Base-by-base conservation (phyloP, 805 yeast species). In the Starmerella cellae region DNA sequence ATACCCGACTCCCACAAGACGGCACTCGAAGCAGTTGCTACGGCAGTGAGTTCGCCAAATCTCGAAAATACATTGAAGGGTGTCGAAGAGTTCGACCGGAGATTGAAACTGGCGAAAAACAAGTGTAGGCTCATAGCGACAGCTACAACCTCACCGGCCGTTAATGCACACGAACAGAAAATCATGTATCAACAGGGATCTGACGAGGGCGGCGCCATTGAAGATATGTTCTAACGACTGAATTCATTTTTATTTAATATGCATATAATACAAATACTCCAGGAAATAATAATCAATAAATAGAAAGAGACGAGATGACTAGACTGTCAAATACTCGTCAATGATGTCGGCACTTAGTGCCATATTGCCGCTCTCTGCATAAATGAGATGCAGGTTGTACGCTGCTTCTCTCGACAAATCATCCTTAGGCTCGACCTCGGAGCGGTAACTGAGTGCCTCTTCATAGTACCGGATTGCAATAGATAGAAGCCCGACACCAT, bases 381-480 rank as follows among this genome's bases (percentile, higher is more conserved):
- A 88, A 20, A 88, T 79, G 53, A 79, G 67, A 26, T 77, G 69
- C 51, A 85, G 63, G 55, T 88, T 88, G 56, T 87, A 84, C 1
- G 96, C 96, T 0, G 95, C 82, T 49, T 83, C 94, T 50, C 65
- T 62, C 59, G 70, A 75, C 46, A 87, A 55, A 57, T 79, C 82
- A 38, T 70, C 74, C 38, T 73, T 77, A 4, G 38, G 29, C 5
- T 16, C 38, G 2, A 39, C 38, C 21, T 20, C 5, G 21, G 26
- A 14, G 16, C 38, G 3, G 13, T 57, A 58, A n/a, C 70, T 69
- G 8, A 56, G 50, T 2, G 82, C 95, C 42, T 68, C 70, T 33
- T 79, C 72, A 57, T 91, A 91, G 54, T 77, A 83, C 18, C 63
- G 66, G 5, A 79, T 67, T 0, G 98, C 97, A 23, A 81, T 62